These are phyloP conservation scores for Paraphoma sp. DNA, from an alignment of 2,329 filamentous ascomycete genomes.

Conservation along the genomic window DNA sequence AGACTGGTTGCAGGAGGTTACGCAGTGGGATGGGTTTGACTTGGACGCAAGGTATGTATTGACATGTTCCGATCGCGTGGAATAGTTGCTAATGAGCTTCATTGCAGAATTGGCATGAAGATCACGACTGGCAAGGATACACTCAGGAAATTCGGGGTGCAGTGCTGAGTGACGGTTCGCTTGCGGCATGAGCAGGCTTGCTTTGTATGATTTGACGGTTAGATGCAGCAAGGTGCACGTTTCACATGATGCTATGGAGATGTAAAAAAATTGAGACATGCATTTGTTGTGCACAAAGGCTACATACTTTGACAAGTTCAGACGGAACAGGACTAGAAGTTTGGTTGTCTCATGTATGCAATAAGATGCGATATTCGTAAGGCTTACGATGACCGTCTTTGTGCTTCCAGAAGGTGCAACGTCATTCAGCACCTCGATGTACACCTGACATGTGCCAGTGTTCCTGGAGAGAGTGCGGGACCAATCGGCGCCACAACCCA, in stretches of 20 bases:
- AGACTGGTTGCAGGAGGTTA: slow-evolving; percentile 69
- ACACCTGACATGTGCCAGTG: slow-evolving; percentile 3
- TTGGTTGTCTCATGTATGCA: no score
- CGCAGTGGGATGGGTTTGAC: slow-evolving; percentile 74
- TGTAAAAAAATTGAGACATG: no score
- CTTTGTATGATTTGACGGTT: not conserved
- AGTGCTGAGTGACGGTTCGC: slow-evolving; percentile 13
- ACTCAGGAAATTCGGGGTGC: slow-evolving; percentile 51
- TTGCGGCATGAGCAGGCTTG: not conserved
- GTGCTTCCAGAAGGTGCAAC: not conserved
- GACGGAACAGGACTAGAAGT: not conserved
- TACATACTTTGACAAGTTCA: not conserved
- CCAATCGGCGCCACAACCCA: slow-evolving; percentile 15
- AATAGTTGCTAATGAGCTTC: slow-evolving; percentile 8
- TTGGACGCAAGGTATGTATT: slow-evolving; percentile 68
- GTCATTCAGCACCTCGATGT: slow-evolving; percentile 12
- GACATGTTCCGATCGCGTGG: not conserved
- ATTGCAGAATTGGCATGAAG: slow-evolving; percentile 67
- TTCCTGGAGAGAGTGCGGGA: slow-evolving; percentile 1
- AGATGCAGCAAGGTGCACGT: no score
- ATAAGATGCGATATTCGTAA: no score
- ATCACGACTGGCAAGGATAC: slow-evolving; percentile 74
- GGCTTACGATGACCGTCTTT: no score
- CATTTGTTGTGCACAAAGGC: not conserved
- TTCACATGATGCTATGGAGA: no score